Evolutionary conservation across 805 yeast genomes (phyloP).

Genomic region (Gaillardinia entomophila): DNA sequence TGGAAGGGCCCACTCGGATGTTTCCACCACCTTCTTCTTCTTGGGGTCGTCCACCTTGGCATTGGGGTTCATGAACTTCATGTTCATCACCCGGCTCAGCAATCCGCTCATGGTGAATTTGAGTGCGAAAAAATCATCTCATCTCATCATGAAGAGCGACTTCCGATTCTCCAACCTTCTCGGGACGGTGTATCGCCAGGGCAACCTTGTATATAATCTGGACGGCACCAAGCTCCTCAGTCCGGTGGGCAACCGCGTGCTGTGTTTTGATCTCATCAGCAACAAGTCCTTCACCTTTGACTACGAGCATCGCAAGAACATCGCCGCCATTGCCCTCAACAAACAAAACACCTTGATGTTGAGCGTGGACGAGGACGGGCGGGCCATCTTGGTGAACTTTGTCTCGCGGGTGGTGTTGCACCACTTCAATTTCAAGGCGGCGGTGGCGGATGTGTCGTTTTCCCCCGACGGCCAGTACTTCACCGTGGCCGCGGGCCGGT

Average conservation of each 20-base stretch:
- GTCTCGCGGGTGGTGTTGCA: conserved; percentile 79
- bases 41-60: conserved; percentile 29
- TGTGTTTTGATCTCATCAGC: conserved; percentile 79
- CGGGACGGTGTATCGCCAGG: conserved; percentile 92
- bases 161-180: conserved; percentile 80
- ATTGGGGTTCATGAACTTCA: conserved; percentile 58
- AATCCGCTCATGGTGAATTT: conserved; percentile 22
- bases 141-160: conserved; percentile 70
- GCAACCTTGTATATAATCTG: conserved; percentile 78
- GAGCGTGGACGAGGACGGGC: conserved; percentile 85
- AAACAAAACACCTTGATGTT: conserved; percentile 73
- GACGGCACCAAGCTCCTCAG: conserved; percentile 81
- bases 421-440: conserved; percentile 87
- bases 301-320: conserved; percentile 87
- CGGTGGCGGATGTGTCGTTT: conserved; percentile 68
- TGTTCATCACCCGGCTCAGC: conserved; percentile 72
- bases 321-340: conserved; percentile 75
- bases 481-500: conserved; percentile 79
- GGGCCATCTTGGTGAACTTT: conserved; percentile 88
- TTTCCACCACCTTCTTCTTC: conserved; percentile 38
- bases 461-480: conserved; percentile 85
- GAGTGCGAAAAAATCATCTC: conserved; percentile 2
- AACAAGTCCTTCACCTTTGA: conserved; percentile 84
- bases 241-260: conserved; percentile 92
- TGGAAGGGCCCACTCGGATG: conserved; percentile 49